Conservation (phyloP, 1,284 basidiomycete genomes). For the Xerocomus nothofagi region DNA sequence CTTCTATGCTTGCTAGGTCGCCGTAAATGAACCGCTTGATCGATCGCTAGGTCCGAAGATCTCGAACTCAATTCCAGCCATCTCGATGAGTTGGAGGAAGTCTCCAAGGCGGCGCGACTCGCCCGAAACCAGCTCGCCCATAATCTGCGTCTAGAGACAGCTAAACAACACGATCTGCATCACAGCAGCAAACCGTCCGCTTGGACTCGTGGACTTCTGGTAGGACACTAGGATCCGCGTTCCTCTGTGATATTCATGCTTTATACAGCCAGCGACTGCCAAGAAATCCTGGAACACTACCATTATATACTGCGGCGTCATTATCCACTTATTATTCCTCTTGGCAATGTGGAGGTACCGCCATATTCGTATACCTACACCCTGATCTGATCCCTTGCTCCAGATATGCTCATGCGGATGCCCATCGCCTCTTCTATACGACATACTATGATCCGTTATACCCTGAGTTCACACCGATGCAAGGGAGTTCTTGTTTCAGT, state of each 20-base stretch:
- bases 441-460: conserved; percentile 75
- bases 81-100: conserved; percentile 51
- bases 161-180: conserved; percentile 15
- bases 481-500: conserved; percentile 22
- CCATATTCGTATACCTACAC: not conserved
- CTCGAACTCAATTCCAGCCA: conserved; percentile 41
- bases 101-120: conserved; percentile 53
- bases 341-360: conserved; percentile 40
- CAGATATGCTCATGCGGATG: conserved; percentile 43
- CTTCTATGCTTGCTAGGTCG: conserved; percentile 3
- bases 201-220: conserved; percentile 19
- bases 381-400: conserved; percentile 6
- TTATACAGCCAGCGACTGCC: conserved; percentile 16
- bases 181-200: conserved; percentile 11
- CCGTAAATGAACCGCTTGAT: conserved; percentile 13
- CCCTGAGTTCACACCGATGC: conserved; percentile 53
- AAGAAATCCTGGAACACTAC: conserved; percentile 25
- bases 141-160: conserved; percentile 40
- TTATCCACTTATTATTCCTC: conserved; percentile 36
- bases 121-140: conserved; percentile 46
- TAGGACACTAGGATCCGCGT: conserved; percentile 13
- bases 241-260: conserved; percentile 7
- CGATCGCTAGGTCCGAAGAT: conserved; percentile 37
- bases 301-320: conserved; percentile 26
- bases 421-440: conserved; percentile 49